Conservation (phyloP, 2,329 filamentous ascomycete species). For the Trichoderma endophyticum region DNA sequence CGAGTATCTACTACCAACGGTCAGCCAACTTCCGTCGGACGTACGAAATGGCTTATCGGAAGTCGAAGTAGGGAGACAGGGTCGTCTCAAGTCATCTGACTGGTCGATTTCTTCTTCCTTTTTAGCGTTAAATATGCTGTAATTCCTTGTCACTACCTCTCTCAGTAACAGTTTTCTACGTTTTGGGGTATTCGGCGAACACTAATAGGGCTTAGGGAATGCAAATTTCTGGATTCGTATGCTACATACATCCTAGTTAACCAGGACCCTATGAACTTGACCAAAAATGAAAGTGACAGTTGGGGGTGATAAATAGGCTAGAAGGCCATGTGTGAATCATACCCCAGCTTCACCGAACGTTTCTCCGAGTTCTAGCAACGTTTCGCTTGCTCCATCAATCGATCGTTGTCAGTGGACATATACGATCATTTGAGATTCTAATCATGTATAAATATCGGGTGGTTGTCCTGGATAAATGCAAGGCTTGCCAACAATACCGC, state of each 20-base stretch:
- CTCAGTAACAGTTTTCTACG: not conserved
- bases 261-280: not conserved
- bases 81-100: not conserved
- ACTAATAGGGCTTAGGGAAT: not conserved
- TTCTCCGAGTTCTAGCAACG: not conserved
- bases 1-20: not conserved
- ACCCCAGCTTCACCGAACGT: not conserved
- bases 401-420: not conserved
- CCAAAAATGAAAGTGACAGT: not conserved
- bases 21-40: not conserved
- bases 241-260: not conserved
- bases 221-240: not conserved
- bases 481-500: not conserved
- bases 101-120: not conserved
- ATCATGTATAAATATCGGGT: not conserved
- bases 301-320: not conserved
- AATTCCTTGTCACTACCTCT: not conserved
- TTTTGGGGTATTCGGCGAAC: not conserved
- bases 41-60: not conserved
- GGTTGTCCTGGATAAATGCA: not conserved
- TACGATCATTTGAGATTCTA: not conserved
- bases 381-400: not conserved
- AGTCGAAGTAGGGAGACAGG: not conserved
- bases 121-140: not conserved
- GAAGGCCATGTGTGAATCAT: not conserved